Percentiles rank a stretch among this genome's conserved stretches.
These are phyloP conservation scores for Aspergillus bombycis DNA, from an alignment of 2,329 filamentous ascomycete genomes.

Conservation along the genomic window DNA sequence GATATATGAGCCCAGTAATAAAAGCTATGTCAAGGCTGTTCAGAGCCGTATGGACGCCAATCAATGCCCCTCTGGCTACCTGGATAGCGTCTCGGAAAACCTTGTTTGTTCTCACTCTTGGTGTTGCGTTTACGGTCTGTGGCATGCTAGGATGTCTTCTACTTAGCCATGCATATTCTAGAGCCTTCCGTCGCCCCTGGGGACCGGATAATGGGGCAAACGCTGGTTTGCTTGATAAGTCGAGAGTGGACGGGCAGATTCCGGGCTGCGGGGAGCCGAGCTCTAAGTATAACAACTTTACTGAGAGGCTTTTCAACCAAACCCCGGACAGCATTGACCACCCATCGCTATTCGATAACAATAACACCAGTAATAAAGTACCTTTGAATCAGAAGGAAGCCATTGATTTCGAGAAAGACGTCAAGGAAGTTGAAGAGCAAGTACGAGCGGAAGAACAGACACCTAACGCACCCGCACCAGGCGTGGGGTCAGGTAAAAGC, in stretches of 20 bases:
- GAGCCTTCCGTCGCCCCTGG: neutral
- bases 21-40: neutral
- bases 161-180: neutral
- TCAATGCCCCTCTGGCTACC: neutral
- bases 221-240: neutral
- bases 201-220: neutral
- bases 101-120: neutral
- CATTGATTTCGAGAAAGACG: neutral
- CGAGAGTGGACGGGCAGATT: neutral
- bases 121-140: neutral
- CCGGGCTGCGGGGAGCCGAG: neutral
- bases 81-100: neutral
- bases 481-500: neutral
- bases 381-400: neutral
- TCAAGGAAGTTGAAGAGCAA: neutral
- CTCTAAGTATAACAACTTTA: neutral
- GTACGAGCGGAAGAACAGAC: neutral
- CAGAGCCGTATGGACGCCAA: neutral
- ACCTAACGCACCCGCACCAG: neutral
- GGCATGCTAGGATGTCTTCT: neutral
- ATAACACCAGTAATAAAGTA: neutral
- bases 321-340: neutral
- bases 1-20: no score
- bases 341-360: neutral
- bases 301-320: neutral